Base-by-base conservation (phyloP, 2,329 filamentous ascomycete genomes). In the Juglanconis oblonga region DNA sequence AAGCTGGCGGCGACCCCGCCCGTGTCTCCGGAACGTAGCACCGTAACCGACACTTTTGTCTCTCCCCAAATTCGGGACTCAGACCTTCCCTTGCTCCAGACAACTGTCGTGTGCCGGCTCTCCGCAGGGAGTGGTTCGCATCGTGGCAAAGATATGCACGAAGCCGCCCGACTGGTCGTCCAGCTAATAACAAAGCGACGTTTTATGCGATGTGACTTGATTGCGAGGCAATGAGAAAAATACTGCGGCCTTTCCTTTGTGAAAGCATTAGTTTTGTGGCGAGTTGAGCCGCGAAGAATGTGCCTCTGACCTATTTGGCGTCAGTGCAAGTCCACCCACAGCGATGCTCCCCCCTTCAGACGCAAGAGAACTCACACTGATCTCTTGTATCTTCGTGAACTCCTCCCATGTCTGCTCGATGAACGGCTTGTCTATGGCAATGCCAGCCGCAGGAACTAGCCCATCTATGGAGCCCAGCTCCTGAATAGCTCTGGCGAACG, bases 391-490 rank as follows among this genome's bases (percentile, higher is more conserved):
- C 3, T 70, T 68, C 9, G 68, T 72, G 11, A 73, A 74, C 52
- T 79, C 76, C 2, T 74, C 73, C 74, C 75, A 77, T 0, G 74
- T 76, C 53, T 78, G 75, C 0, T 78, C 75, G 1, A 77, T 52
- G 57, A 79, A 79, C 0, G 76, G 76, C 64, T 77, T 78, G 59
- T 78, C 76, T 33, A 77, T 71, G 6, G 72, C 74, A 47, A 78
- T 73, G 2, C 76, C 77, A 1, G 74, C 74, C 8, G 71, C 69
- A 5, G 72, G 71, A 1, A 74, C 71, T 35, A 66, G 64, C 0
- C 72, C 72, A 36, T 73, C 67, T 4, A 74, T 66, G 0, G 68
- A 60, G 0, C 63, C 65, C 29, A 74, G 64, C n/a, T 63, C 65
- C 10, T 63, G 48, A 3, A 73, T 9, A 0, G 66, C 59, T 40